A percentile compares a stretch with the other conserved stretches of the same genome.
Conservation (phyloP, 495 filamentous ascomycete genomes). For the Viridothelium virens region DNA sequence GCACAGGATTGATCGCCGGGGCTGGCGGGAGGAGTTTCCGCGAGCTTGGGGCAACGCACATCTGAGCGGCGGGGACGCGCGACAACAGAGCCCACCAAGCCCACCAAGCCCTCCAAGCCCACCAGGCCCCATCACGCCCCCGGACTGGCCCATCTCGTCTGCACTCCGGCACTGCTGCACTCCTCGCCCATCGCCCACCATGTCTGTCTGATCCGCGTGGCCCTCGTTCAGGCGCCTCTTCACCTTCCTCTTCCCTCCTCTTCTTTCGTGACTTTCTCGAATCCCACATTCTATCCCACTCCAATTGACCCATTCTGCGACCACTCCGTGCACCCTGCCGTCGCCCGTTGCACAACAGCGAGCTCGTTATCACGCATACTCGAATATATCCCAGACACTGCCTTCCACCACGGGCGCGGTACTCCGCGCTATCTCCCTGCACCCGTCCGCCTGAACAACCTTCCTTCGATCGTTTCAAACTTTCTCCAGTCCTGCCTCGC, state of each 20-base stretch:
- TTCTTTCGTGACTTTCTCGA: not conserved
- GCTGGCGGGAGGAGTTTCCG: slow-evolving; percentile 2
- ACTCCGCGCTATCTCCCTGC: not conserved
- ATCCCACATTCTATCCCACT: not conserved
- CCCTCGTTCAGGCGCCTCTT: not conserved
- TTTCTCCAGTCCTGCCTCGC: not conserved
- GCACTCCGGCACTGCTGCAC: not conserved
- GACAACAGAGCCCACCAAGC: not conserved
- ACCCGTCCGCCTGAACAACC: not conserved
- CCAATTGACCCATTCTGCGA: not conserved
- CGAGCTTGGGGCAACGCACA: not conserved
- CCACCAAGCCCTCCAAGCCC: no score
- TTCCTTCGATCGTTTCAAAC: not conserved
- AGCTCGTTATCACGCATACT: slow-evolving; percentile 1
- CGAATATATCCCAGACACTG: not conserved
- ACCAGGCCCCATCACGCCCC: not conserved
- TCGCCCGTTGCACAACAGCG: not conserved
- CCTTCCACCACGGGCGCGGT: not conserved
- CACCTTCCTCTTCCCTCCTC: not conserved
- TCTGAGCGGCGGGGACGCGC: not conserved
- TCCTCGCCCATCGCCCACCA: not conserved
- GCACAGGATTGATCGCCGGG: not conserved
- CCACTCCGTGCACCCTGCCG: not conserved
- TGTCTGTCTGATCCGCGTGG: slow-evolving; percentile 1
- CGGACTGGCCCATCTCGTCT: not conserved